A percentile compares a stretch with the other conserved stretches of the same genome.
phyloP scores from a whole-genome alignment of 768 basidiomycete species.

The Pisolithus marmoratus region DNA sequence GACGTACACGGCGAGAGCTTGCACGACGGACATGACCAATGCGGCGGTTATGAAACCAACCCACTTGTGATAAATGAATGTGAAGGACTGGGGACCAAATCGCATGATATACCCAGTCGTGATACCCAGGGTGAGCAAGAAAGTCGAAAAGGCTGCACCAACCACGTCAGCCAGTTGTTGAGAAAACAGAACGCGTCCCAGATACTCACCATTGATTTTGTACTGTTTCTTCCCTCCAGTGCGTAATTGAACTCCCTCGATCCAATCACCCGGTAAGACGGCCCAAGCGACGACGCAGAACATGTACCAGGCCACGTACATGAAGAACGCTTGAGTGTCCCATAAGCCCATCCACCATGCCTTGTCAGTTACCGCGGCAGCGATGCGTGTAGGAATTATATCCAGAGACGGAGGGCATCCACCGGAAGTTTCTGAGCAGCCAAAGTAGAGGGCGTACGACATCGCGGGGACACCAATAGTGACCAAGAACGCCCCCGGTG shows the following conservation, averaged over 20 bases:
- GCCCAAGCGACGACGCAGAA: slow-evolving; percentile 81
- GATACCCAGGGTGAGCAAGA: slow-evolving; percentile 75
- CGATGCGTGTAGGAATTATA: slow-evolving; percentile 37
- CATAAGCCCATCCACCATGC: slow-evolving; percentile 74
- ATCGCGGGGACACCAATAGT: slow-evolving; percentile 64
- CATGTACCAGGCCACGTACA: slow-evolving; percentile 89
- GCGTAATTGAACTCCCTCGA: slow-evolving; percentile 66
- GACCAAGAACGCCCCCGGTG: slow-evolving; percentile 68
- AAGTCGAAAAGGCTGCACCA: slow-evolving; percentile 73
- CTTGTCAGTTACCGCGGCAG: slow-evolving; percentile 39
- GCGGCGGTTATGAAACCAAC: slow-evolving; percentile 83
- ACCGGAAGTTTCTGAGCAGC: slow-evolving; percentile 64
- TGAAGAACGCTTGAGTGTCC: slow-evolving; percentile 70
- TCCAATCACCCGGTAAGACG: slow-evolving; percentile 66
- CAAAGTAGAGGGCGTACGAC: slow-evolving; percentile 72
- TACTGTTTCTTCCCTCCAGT: slow-evolving; percentile 76
- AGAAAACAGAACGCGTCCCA: not conserved
- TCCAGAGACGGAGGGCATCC: slow-evolving; percentile 58
- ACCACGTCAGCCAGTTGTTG: not conserved
- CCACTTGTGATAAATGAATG: slow-evolving; percentile 90
- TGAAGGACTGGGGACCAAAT: slow-evolving; percentile 74
- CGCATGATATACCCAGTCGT: slow-evolving; percentile 63
- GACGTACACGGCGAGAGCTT: slow-evolving; percentile 66
- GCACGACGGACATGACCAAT: slow-evolving; percentile 68
- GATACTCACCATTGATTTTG: slow-evolving; percentile 84